Conservation (phyloP, 1,284 basidiomycete genomes). For the Ceratobasidium sp. region DNA sequence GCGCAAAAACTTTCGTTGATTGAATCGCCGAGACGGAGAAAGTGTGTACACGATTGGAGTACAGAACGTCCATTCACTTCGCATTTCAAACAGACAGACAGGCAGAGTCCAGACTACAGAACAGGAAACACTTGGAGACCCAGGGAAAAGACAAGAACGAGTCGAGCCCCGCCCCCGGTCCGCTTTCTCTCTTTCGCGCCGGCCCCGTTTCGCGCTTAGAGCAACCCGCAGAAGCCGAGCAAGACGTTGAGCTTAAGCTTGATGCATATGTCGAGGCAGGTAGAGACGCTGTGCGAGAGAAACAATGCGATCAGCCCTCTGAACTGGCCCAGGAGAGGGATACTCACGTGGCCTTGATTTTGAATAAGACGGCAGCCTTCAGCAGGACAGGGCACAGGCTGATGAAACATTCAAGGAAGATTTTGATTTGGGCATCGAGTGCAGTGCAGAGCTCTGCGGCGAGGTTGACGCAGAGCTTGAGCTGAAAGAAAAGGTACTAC, state of each 20-base stretch:
- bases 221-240: neutral
- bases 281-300: neutral
- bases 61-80: neutral
- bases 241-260: conserved; percentile 2
- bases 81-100: neutral
- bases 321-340: neutral
- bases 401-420: neutral
- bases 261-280: neutral
- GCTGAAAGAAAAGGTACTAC: neutral
- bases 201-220: neutral
- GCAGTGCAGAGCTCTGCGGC: neutral
- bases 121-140: neutral
- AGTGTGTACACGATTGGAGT: neutral
- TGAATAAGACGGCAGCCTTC: neutral
- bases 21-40: neutral
- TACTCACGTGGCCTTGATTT: conserved; percentile 35
- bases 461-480: neutral
- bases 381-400: neutral
- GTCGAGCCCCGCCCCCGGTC: neutral
- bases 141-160: neutral
- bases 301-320: neutral
- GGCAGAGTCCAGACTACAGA: neutral
- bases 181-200: neutral
- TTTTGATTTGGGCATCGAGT: neutral
- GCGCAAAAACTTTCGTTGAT: neutral